Conservation (phyloP, 306 rosid species). For the Vachellia collinsii region DNA sequence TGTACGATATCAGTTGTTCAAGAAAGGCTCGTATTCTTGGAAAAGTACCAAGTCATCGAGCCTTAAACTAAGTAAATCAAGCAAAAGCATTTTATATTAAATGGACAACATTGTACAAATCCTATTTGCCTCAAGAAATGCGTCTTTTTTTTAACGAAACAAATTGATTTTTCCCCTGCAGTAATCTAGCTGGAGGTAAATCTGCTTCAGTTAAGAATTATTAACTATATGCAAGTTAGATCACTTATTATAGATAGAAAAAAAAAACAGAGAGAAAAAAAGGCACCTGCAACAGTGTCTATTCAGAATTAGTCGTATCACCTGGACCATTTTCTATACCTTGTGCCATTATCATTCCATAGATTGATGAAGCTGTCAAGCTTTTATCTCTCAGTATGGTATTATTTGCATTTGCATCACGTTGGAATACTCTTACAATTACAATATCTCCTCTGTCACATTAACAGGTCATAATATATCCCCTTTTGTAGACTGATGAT, state of each 20-base stretch:
- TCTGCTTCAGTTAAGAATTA: neutral
- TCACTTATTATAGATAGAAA: neutral
- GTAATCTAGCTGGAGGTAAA: conserved; percentile 1
- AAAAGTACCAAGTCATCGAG: neutral
- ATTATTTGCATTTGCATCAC: conserved; percentile 32
- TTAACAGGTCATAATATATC: conserved; percentile 25
- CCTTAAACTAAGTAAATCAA: neutral
- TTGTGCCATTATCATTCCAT: neutral
- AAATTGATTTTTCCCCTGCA: neutral
- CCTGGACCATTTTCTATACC: conserved; percentile 26
- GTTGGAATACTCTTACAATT: conserved; percentile 15
- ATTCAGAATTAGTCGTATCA: conserved; percentile 10
- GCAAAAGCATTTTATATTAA: neutral
- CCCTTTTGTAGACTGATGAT: conserved; percentile 14
- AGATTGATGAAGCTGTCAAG: conserved; percentile 1
- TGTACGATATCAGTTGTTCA: conserved; percentile 8
- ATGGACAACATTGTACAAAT: neutral
- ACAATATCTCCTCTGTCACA: conserved; percentile 30
- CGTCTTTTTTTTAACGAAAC: neutral
- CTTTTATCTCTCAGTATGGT: conserved; percentile 13
- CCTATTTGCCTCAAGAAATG: neutral
- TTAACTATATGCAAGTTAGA: neutral
- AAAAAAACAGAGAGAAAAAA: neutral
- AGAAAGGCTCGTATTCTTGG: neutral
- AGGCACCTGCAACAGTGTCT: neutral